Base-by-base conservation (phyloP, 1,284 basidiomycete species). In the Volvariella volvacea region DNA sequence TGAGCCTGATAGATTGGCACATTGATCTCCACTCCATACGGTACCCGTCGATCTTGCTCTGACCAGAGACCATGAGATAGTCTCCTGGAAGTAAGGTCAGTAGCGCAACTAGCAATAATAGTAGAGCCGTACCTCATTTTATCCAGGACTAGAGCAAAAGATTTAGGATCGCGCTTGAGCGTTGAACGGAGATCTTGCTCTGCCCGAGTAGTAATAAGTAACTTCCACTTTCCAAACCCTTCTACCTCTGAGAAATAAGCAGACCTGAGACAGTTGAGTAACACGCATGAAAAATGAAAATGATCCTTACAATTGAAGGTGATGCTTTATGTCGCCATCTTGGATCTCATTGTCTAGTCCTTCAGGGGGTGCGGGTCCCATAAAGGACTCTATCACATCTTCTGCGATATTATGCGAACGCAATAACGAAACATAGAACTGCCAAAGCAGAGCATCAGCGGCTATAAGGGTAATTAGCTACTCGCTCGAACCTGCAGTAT, bases 1-100 rank as follows among this genome's bases (percentile, higher is more conserved):
- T 81, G 82, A 0, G 83, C 83, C 52, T 83, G 80, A 44, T 71
- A 85, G 3, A 85, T 70, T 0, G 82, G 79, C 4, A 46, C 25
- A 28, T 28, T 28, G 12, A 28, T 28, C 25, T 28, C 25, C 12
- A 28, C 25, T 12, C 25, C 25, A 12, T 28, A 28, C 6, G 25
- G 25, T 12, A 6, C 60, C 56, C 80, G 83, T 48, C 84, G 79
- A 47, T 85, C 85, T 49, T 83, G 76, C 3, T 66, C 64, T 0
- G 80, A 82, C 54, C 85, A 84, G 47, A 77, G 69, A 0, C 82
- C 83, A 4, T 72, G 68, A 0, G 81, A 84, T 1, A 84, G 61
- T 43, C 81, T 74, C 52, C 81, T 84, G 43, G 3, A 20, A 25
- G 16, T 20, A 25, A n/a, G 14, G 41, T 17, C 52, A 46, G 16